A percentile compares a stretch with the other conserved stretches of the same genome.
Evolutionary conservation across 108 stramenopile genomes (phyloP).

Genomic region (Epipyxis sp.): DNA sequence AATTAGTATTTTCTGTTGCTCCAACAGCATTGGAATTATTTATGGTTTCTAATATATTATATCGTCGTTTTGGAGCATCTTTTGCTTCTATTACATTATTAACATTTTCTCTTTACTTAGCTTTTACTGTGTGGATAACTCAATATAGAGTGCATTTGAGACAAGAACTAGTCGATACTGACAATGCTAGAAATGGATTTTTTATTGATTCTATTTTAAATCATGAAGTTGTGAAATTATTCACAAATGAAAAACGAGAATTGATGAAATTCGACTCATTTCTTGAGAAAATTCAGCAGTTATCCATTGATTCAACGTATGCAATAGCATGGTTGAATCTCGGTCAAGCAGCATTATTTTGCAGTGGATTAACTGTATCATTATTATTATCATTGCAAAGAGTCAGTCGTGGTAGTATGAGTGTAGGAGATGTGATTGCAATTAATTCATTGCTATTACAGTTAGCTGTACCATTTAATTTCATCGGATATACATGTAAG

Average conservation of each 20-base stretch:
- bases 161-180: not conserved
- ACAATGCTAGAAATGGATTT: not conserved
- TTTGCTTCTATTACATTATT: not conserved
- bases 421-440: slow-evolving; percentile 31
- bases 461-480: slow-evolving; percentile 33
- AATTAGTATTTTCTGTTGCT: slow-evolving; percentile 19
- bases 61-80: not conserved
- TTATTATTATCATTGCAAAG: not conserved
- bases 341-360: slow-evolving; percentile 21
- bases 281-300: not conserved
- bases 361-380: not conserved
- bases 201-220: slow-evolving; percentile 18
- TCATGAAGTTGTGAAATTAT: slow-evolving; percentile 27
- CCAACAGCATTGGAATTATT: slow-evolving; percentile 26
- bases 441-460: slow-evolving; percentile 32
- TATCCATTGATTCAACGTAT: not conserved
- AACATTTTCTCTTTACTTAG: slow-evolving; percentile 18
- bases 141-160: not conserved
- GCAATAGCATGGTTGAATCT: slow-evolving; percentile 13
- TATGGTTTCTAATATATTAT: not conserved
- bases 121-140: not conserved
- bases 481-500: slow-evolving; percentile 26
- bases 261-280: not conserved
- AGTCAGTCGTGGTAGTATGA: not conserved
- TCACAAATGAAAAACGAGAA: not conserved